Base-by-base conservation (phyloP, 2,329 filamentous ascomycete genomes). In the Fusarium haematococcum region DNA sequence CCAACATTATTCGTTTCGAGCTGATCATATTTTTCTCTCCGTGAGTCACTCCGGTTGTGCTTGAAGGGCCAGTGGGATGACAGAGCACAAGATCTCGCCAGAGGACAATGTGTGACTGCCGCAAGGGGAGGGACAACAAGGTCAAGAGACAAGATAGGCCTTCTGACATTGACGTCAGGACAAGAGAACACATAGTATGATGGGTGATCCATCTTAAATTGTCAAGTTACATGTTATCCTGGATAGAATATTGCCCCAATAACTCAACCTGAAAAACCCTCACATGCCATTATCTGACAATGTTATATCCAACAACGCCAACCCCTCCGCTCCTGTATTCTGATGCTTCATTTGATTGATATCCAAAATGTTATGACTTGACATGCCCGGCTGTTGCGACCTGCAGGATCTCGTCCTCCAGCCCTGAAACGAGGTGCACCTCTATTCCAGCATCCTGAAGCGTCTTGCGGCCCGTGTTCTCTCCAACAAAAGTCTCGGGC, bases 401-500 rank as follows among this genome's bases (percentile, higher is more conserved):
- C 52, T 87, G 84, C 59, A 98, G 81, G 75, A 98, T 98, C 65
- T 96, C 92, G 37, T 90, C 87, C 80, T 98, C 94, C 63, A 98
- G 80, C 0, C 95, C 96, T 20, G 86, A 77, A 5, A 98, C 89
- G 81, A 93, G 90, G 48, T 94, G 84, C 73, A 96, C 94, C 52
- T 90, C 83, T 61, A 99, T 89, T 0, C 95, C 95, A 6, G 91
- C 91, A 54, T 90, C 89, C 76, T 92, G 88, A 65, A 99, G 85
- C 80, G 90, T 92, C 76, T 83, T 85, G 77, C 91, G 91, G 9
- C 95, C 95, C 67, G 92, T 89, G 74, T 97, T 98, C 69, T 93
- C 88, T 7, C 91, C 91, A 20, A 98, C 94, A 83, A 98, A 99
- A 35, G 91, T 98, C 78, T 94, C 93, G 0, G 97, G 97, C 84